Evolutionary conservation across 345 rosid species (phyloP), one percentile per base, ranked within the genome.

Genomic region (Eucalyptus tenuipes): DNA sequence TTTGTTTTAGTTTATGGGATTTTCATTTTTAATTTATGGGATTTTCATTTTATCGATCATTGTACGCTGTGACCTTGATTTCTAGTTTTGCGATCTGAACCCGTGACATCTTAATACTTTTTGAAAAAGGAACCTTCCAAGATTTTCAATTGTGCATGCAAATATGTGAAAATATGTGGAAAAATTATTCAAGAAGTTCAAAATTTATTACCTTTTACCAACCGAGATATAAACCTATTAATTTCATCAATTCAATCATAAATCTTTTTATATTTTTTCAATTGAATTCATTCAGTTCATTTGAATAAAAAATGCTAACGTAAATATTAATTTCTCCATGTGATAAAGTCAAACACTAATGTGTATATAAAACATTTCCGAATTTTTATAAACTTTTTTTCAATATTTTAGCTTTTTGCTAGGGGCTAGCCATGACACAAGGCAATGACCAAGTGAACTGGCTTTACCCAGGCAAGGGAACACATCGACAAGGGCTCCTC

Each of bases 351-450:
- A 24, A 55, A n/a, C n/a, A n/a, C n/a, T n/a, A n/a, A n/a, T n/a
- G n/a, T n/a, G n/a, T n/a, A n/a, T n/a, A n/a, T n/a, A n/a, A n/a
- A n/a, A n/a, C n/a, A n/a, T n/a, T n/a, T n/a, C n/a, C n/a, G 5
- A 55, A 55, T 55, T 55, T 55, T 0, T 2, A 22, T 55, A 2
- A 20, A 8, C 1, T 55, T 8, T 1, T 52, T n/a, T n/a, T n/a
- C n/a, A n/a, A n/a, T n/a, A n/a, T n/a, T n/a, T n/a, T n/a, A n/a
- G n/a, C n/a, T n/a, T n/a, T 53, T 53, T 20, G 5, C 2, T 8
- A 7, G 2, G 3, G 10, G 0, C 4, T 53, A 20, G 1, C 29
- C 2, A 24, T 0, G 3, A 24, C 0, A 9, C 2, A n/a, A 55
- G 5, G 6, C 0, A 24, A 55, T 55, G 59, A 0, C 27, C 11